Percentiles rank a stretch among this genome's conserved stretches.
Evolutionary conservation across 73 alveolate genomes (phyloP).

Genomic region (Symbiodinium pilosum): DNA sequence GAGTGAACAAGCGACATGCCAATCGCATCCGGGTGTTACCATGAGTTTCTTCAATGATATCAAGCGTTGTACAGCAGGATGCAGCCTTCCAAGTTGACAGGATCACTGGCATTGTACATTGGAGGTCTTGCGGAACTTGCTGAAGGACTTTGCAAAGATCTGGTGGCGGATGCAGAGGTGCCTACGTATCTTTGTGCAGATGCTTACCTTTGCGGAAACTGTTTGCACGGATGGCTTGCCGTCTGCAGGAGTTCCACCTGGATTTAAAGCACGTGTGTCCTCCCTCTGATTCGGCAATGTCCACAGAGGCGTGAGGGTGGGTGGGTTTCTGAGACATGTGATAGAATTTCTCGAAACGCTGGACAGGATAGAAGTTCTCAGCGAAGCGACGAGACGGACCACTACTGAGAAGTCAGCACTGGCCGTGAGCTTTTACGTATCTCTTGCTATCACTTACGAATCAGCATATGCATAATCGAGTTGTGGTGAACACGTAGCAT

Average conservation of each 20-base stretch:
- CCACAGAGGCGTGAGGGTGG: constrained; percentile 52
- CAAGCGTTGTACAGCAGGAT: too few species aligned
- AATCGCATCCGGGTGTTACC: too few species aligned
- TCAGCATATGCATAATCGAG: too few species aligned
- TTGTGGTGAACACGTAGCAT: too few species aligned
- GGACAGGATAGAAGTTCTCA: constrained; percentile 59
- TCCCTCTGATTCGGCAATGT: constrained; percentile 50
- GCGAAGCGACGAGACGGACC: constrained; percentile 77
- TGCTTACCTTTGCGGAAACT: not conserved
- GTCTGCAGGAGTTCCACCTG: constrained; percentile 35
- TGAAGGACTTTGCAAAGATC: constrained; percentile 84
- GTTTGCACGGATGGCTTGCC: not conserved
- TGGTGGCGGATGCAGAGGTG: constrained; percentile 80
- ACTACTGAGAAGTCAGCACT: constrained; percentile 32
- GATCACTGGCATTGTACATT: too few species aligned
- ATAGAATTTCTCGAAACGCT: not conserved
- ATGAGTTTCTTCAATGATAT: too few species aligned
- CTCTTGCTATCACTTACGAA: too few species aligned
- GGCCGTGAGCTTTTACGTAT: not conserved
- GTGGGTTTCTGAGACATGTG: not conserved
- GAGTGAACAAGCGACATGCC: too few species aligned
- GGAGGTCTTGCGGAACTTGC: constrained; percentile 85
- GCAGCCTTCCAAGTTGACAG: too few species aligned
- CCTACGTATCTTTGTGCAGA: not conserved
- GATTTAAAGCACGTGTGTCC: constrained; percentile 66